Percentiles rank a stretch among this genome's conserved stretches.
phyloP scores from a whole-genome alignment of 805 yeast species.

The Ogataea paradorogensis region DNA sequence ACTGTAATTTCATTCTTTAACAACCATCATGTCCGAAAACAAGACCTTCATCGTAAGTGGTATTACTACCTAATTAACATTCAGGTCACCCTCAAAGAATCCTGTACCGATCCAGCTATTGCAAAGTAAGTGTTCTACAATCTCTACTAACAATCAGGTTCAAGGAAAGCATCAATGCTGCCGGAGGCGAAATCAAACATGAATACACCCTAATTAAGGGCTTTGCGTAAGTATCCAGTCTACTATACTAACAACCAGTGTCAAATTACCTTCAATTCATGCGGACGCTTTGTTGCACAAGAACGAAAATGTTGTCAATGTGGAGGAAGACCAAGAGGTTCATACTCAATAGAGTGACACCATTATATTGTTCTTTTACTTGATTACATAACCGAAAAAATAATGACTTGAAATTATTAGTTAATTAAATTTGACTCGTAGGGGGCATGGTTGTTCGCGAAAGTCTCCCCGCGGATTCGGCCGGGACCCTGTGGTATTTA shows the following conservation, averaged over 20 bases:
- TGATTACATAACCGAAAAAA: too few species aligned
- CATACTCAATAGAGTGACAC: conserved; percentile 30
- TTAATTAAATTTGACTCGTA: conserved; percentile 9
- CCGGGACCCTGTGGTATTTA: neutral
- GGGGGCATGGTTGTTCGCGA: neutral
- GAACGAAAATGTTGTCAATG: conserved; percentile 50
- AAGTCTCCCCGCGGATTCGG: conserved; percentile 1
- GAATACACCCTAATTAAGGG: conserved; percentile 69
- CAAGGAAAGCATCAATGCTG: conserved; percentile 45
- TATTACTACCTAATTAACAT: conserved; percentile 1
- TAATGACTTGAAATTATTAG: conserved; percentile 4
- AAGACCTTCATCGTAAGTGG: conserved; percentile 33
- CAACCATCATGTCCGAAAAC: conserved; percentile 20
- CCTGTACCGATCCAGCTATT: conserved; percentile 32
- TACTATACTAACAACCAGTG: conserved; percentile 20
- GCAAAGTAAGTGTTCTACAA: conserved; percentile 23
- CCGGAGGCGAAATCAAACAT: conserved; percentile 61
- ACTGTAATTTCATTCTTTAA: neutral
- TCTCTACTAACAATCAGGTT: conserved; percentile 26
- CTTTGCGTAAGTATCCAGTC: conserved; percentile 38
- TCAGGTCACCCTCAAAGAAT: conserved; percentile 40
- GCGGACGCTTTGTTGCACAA: conserved; percentile 40
- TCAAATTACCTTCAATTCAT: conserved; percentile 55
- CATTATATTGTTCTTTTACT: too few species aligned
- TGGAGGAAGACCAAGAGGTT: conserved; percentile 71